Conservation (phyloP, 768 basidiomycete species). For the Tubosaeta brunneosetosa region DNA sequence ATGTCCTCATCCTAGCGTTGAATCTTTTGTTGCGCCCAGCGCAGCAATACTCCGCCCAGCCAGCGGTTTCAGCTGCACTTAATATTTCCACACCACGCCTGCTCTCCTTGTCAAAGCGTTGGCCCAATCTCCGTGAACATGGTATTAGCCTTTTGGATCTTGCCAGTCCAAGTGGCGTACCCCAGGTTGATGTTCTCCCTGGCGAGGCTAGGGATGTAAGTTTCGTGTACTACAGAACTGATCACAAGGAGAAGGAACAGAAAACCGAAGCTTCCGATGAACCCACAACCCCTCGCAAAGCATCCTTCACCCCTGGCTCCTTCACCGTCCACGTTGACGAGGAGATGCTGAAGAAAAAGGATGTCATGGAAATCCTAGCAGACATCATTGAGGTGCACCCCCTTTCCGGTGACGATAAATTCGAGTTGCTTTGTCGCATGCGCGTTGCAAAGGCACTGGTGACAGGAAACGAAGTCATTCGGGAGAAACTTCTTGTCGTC, state of each 20-base stretch:
- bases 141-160: slow-evolving; percentile 74
- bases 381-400: slow-evolving; percentile 63
- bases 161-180: slow-evolving; percentile 48
- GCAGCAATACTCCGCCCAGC: slow-evolving; percentile 90
- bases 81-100: slow-evolving; percentile 78
- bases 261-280: slow-evolving; percentile 44
- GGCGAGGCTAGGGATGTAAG: slow-evolving; percentile 72
- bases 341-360: slow-evolving; percentile 53
- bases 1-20: slow-evolving; percentile 77
- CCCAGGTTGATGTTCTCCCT: slow-evolving; percentile 60
- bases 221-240: slow-evolving; percentile 76
- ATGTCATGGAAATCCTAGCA: slow-evolving; percentile 71
- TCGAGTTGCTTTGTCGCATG: slow-evolving; percentile 83
- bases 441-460: slow-evolving; percentile 70
- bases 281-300: slow-evolving; percentile 47
- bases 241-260: slow-evolving; percentile 43
- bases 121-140: slow-evolving; percentile 78
- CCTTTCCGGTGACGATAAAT: slow-evolving; percentile 79
- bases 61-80: slow-evolving; percentile 77
- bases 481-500: slow-evolving; percentile 76
- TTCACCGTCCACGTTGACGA: slow-evolving; percentile 60
- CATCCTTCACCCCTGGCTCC: slow-evolving; percentile 41
- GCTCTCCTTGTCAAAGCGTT: slow-evolving; percentile 77
- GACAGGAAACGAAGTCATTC: slow-evolving; percentile 51
- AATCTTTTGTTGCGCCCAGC: slow-evolving; percentile 87